Evolutionary conservation across 2,329 filamentous ascomycete species (phyloP).

Genomic region (Aplosporella prunicola): DNA sequence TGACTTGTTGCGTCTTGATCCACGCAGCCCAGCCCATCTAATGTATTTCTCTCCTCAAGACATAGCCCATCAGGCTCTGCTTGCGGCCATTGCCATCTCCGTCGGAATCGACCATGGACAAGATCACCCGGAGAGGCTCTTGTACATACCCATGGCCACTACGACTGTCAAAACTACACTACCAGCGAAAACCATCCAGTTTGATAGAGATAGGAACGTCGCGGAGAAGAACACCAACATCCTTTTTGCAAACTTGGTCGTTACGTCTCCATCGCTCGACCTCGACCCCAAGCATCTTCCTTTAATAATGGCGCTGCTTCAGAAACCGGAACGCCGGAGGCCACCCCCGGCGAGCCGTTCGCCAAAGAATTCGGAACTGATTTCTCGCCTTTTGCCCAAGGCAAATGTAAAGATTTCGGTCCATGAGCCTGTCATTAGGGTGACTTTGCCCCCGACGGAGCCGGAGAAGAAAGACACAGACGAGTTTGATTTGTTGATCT

Average conservation of each 20-base stretch:
- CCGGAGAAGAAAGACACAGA: slow-evolving; percentile 48
- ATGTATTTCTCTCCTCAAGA: slow-evolving; percentile 97
- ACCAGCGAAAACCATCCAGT: slow-evolving; percentile 84
- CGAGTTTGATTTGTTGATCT: slow-evolving; percentile 92
- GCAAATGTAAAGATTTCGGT: slow-evolving; percentile 91
- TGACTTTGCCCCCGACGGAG: slow-evolving; percentile 73
- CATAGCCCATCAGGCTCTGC: slow-evolving; percentile 86
- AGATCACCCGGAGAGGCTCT: slow-evolving; percentile 71
- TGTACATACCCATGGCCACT: slow-evolving; percentile 96
- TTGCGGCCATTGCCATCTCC: slow-evolving; percentile 86
- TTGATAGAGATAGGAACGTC: slow-evolving; percentile 58
- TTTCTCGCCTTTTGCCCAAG: slow-evolving; percentile 88
- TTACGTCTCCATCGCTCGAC: slow-evolving; percentile 91
- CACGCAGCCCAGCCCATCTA: slow-evolving; percentile 84
- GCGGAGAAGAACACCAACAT: slow-evolving; percentile 93
- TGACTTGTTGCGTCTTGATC: slow-evolving; percentile 83
- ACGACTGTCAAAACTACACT: slow-evolving; percentile 90
- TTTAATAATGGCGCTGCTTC: slow-evolving; percentile 67
- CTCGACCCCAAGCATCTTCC: slow-evolving; percentile 87
- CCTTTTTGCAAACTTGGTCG: slow-evolving; percentile 87
- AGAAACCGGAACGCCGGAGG: slow-evolving; percentile 31
- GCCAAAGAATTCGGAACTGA: slow-evolving; percentile 46
- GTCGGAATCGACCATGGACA: slow-evolving; percentile 86
- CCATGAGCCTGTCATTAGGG: slow-evolving; percentile 88
- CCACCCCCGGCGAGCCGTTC: background rate